These are phyloP conservation scores for Paspalum vaginatum DNA, from an alignment of 176 grass and related monocot species.

Conservation along the genomic window DNA sequence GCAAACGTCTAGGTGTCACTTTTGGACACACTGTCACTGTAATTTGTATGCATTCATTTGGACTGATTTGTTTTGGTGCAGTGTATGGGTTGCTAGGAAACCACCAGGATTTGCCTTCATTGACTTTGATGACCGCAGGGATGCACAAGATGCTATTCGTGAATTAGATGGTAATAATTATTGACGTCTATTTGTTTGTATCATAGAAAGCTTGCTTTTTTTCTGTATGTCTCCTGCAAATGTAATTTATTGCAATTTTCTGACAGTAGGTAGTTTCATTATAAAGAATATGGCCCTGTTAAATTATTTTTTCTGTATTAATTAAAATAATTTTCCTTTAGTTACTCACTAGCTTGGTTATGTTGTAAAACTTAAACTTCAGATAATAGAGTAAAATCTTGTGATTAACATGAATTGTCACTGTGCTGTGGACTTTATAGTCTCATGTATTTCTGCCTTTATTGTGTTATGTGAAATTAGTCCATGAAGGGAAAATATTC, in stretches of 20 bases:
- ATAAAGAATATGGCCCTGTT: not conserved
- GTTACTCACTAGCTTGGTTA: not conserved
- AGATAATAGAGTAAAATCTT: not conserved
- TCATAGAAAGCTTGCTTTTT: not conserved
- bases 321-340: not conserved
- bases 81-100: constrained; percentile 94
- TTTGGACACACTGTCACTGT: too few relatives aligned
- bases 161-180: constrained; percentile 69
- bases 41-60: constrained; percentile 28
- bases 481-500: not conserved
- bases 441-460: not conserved
- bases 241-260: constrained; percentile 20
- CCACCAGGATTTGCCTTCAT: constrained; percentile 90
- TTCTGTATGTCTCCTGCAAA: not conserved
- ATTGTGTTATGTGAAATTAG: not conserved
- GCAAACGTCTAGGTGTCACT: too few relatives aligned
- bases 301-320: not conserved
- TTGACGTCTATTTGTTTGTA: not conserved
- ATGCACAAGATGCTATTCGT: constrained; percentile 84
- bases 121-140: constrained; percentile 84
- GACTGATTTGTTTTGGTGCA: constrained; percentile 45
- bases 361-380: not conserved
- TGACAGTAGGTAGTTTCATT: not conserved
- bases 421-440: not conserved
- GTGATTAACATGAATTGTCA: not conserved